Evolutionary conservation across 805 yeast species (phyloP).

Genomic region (Candida easanensis): DNA sequence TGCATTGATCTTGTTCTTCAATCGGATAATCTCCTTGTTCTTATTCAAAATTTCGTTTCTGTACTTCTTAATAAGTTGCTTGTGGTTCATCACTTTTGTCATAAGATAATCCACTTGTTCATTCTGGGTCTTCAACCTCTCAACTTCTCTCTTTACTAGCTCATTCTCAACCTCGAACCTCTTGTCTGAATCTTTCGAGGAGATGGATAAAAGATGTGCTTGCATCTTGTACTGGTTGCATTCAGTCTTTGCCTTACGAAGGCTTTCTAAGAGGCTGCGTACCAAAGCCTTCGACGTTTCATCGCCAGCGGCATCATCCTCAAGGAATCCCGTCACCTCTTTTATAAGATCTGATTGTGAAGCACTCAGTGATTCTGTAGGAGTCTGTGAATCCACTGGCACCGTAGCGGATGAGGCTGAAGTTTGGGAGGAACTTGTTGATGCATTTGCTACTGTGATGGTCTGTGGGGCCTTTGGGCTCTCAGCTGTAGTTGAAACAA

Average conservation of each 20-base stretch:
- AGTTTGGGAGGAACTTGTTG: constrained; percentile 13
- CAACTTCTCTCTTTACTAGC: constrained; percentile 45
- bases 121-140: constrained; percentile 34
- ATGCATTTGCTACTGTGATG: neutral
- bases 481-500: neutral
- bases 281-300: constrained; percentile 16
- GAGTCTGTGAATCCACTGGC: neutral
- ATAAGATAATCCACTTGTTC: constrained; percentile 34
- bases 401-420: constrained; percentile 1
- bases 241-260: constrained; percentile 28
- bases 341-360: neutral
- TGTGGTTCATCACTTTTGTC: constrained; percentile 38
- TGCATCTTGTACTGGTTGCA: constrained; percentile 34
- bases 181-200: constrained; percentile 41
- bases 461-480: constrained; percentile 11
- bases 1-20: constrained; percentile 26
- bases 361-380: no score
- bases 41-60: constrained; percentile 40
- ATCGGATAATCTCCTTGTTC: constrained; percentile 41
- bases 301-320: neutral
- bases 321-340: neutral
- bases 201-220: constrained; percentile 40
- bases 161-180: constrained; percentile 46
- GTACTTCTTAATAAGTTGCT: constrained; percentile 42
- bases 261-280: constrained; percentile 19